Evolutionary conservation across 345 rosid species (phyloP).

Genomic region (Eucalyptus marginata): DNA sequence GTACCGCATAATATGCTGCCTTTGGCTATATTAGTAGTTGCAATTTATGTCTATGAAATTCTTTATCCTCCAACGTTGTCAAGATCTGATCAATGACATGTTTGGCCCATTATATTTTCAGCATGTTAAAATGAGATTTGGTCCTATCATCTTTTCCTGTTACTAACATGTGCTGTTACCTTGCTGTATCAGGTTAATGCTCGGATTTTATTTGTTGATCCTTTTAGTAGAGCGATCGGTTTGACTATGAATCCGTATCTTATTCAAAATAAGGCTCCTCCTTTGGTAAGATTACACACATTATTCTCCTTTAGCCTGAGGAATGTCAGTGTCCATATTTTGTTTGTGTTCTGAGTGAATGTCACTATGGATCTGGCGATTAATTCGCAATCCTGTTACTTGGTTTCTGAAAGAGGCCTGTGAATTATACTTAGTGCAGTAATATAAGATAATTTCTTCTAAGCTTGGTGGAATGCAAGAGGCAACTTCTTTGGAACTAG

Average conservation of each 20-base stretch:
- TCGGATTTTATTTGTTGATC: slow-evolving; percentile 82
- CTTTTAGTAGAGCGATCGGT: slow-evolving; percentile 88
- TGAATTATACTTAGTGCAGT: not conserved
- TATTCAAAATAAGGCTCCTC: slow-evolving; percentile 66
- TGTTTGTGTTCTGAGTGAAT: not conserved
- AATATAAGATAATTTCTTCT: not conserved
- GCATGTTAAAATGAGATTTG: not conserved
- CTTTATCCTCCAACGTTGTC: not conserved
- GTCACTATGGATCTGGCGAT: not conserved
- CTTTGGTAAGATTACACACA: slow-evolving; percentile 38
- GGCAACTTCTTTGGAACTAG: not conserved
- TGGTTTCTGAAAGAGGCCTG: not conserved
- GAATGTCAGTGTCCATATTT: not conserved
- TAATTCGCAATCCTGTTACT: not conserved
- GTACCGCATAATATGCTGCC: not conserved
- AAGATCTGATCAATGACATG: not conserved
- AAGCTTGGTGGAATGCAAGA: not conserved
- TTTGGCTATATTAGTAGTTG: not conserved
- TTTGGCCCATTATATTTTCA: not conserved
- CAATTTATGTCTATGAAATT: not conserved
- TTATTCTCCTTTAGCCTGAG: not conserved
- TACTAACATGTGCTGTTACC: not conserved
- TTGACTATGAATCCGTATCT: slow-evolving; percentile 87
- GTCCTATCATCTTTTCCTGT: not conserved
- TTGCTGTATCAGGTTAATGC: slow-evolving; percentile 59